These are phyloP conservation scores for Mortierella claussenii DNA, from an alignment of 192 early-diverging fungal species.

Conservation along the genomic window DNA sequence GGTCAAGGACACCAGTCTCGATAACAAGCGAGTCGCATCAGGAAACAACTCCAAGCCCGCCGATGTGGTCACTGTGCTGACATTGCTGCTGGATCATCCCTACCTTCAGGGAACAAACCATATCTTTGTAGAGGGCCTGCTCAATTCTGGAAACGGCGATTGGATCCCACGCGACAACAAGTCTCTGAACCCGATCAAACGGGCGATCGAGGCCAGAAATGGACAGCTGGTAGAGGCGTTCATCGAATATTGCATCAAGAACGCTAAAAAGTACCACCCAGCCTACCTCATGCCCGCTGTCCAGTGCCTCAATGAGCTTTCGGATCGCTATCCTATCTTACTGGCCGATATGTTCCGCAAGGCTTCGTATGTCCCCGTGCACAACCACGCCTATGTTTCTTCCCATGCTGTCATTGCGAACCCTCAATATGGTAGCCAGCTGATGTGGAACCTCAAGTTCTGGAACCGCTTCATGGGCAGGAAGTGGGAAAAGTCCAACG, in stretches of 20 bases:
- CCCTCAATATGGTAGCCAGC: constrained; percentile 10
- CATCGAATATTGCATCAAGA: constrained; percentile 47
- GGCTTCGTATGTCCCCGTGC: constrained; percentile 42
- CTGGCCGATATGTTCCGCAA: constrained; percentile 43
- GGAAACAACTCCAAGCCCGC: background rate
- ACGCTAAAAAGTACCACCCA: constrained; percentile 50
- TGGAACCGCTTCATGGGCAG: constrained; percentile 22
- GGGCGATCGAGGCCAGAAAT: constrained; percentile 42
- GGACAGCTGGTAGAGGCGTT: constrained; percentile 26
- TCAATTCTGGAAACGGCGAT: constrained; percentile 33
- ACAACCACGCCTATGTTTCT: constrained; percentile 35
- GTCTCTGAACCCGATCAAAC: constrained; percentile 33
- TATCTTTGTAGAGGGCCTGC: constrained; percentile 37
- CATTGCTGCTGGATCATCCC: constrained; percentile 29
- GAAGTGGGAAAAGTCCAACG: constrained; percentile 35
- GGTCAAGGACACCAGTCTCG: background rate
- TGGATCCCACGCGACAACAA: constrained; percentile 51
- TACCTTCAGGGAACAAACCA: constrained; percentile 25
- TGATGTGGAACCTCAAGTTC: constrained; percentile 32
- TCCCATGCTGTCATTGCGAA: constrained; percentile 49
- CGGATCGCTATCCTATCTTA: constrained; percentile 36
- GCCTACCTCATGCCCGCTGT: constrained; percentile 47
- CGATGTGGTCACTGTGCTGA: constrained; percentile 37
- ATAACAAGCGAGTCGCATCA: background rate
- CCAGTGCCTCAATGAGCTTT: constrained; percentile 47